Evolutionary conservation across 352 stramenopile species (phyloP).

Genomic region (Phytophthora syringae): DNA sequence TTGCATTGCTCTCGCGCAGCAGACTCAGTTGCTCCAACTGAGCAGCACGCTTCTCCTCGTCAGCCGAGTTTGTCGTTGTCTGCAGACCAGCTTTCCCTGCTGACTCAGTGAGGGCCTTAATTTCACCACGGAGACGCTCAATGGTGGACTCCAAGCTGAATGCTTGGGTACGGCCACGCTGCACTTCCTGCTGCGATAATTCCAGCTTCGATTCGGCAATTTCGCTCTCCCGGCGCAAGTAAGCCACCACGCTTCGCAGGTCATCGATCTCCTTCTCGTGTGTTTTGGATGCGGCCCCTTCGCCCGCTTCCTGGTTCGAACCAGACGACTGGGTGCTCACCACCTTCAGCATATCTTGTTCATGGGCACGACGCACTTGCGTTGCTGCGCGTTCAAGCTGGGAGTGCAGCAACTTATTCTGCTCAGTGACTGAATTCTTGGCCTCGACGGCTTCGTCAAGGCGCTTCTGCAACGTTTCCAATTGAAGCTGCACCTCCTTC

Average conservation of each 20-base stretch:
- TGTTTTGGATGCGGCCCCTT: constrained; percentile 21
- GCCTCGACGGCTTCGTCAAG: constrained; percentile 55
- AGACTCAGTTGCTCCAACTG: constrained; percentile 80
- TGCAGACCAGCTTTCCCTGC: constrained; percentile 19
- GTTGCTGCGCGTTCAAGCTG: constrained; percentile 68
- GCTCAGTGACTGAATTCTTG: constrained; percentile 58
- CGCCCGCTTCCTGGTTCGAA: constrained; percentile 34
- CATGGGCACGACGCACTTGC: constrained; percentile 66
- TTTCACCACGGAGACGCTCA: constrained; percentile 61
- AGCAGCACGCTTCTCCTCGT: constrained; percentile 59
- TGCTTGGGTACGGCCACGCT: constrained; percentile 61
- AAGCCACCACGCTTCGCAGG: constrained; percentile 73
- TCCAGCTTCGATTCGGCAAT: constrained; percentile 76
- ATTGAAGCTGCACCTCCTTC: constrained; percentile 41
- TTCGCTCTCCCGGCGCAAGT: constrained; percentile 72
- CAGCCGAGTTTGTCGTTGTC: constrained; percentile 11
- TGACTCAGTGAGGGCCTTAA: constrained; percentile 51
- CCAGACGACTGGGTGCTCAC: constrained; percentile 10
- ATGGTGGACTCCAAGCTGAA: constrained; percentile 66
- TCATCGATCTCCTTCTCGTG: constrained; percentile 77
- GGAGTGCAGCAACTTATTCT: constrained; percentile 79
- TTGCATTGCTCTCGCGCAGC: constrained; percentile 82
- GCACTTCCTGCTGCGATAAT: constrained; percentile 70
- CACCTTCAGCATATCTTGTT: constrained; percentile 55
- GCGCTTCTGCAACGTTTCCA: constrained; percentile 55